Base-by-base conservation (phyloP, 805 yeast genomes). In the Wickerhamiella qilinensis region DNA sequence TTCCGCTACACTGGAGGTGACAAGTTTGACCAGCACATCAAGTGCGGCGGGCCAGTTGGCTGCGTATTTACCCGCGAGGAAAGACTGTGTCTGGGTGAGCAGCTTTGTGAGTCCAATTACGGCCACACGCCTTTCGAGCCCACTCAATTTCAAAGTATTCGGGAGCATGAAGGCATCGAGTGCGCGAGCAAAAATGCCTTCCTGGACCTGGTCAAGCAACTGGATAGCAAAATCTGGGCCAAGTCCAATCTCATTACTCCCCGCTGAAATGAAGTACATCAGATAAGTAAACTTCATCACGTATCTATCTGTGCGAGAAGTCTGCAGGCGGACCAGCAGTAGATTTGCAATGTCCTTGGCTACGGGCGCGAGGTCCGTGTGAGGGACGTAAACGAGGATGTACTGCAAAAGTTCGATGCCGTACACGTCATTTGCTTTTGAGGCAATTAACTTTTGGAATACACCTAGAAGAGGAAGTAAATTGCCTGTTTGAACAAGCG, bases 401-500 rank as follows among this genome's bases (percentile, higher is more conserved):
- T 68, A 62, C 53, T 81, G 86, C 33, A 91, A 59, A 32, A 91
- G 62, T 40, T 91, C 97, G 57, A 91, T 79, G 2, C 96, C 97
- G 50, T 73, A 69, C 29, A 60, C 60, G 50, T 91, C 97, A 50
- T 84, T 78, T 14, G 74, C 68, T 47, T 78, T 80, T 0, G 96
- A 83, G 1, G 95, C 75, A 37, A 91, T 73, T 46, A 91, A 64
- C 56, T 86, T 84, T 61, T 93, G 98, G 65, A 83, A 93, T n/a
- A 91, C 94, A 30, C 99, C 99, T 30, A 91, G 63, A 22, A 91
- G 70, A 3, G 96, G 94, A 27, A 80, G 71, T 31, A 84, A 55
- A 30, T 53, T 38, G 36, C 66, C 69, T 15, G 55, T 55, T 21
- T 56, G 51, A n/a, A 75, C 59, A 8, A 62, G 50, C 46, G 64